phyloP scores from a whole-genome alignment of 2,329 filamentous ascomycete species.

The Fusarium pseudograminearum region DNA sequence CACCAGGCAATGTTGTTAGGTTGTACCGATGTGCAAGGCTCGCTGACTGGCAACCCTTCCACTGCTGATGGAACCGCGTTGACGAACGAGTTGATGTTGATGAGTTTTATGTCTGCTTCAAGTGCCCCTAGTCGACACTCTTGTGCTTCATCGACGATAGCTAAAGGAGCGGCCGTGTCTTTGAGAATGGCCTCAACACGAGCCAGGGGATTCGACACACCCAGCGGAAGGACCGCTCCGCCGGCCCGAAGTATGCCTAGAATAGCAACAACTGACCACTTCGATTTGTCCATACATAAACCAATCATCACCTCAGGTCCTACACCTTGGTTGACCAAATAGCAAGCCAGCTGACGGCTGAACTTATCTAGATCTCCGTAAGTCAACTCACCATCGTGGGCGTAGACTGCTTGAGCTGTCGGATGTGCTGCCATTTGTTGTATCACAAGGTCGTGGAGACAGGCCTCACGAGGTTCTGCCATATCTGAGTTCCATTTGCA shows the following conservation, averaged over 20 bases:
- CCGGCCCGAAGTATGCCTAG: conserved; percentile 2
- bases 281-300: conserved; percentile 4
- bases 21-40: not conserved
- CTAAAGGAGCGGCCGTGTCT: not conserved
- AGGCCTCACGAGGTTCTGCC: not conserved
- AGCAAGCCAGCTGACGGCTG: not conserved
- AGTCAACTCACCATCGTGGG: not conserved
- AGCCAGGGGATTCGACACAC: conserved; percentile 1
- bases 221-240: not conserved
- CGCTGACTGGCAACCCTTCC: not conserved
- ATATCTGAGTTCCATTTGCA: conserved; percentile 1
- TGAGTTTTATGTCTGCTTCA: not conserved
- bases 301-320: conserved; percentile 1
- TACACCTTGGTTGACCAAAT: not conserved
- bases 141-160: conserved; percentile 5
- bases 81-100: not conserved
- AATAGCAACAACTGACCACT: conserved; percentile 1
- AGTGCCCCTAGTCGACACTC: not conserved
- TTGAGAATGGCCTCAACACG: not conserved
- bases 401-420: not conserved
- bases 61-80: not conserved
- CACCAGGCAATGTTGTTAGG: conserved; percentile 1
- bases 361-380: not conserved
- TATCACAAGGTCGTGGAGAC: not conserved
- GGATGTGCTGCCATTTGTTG: not conserved